Base-by-base conservation (phyloP, 345 rosid genomes). In the Kernera saxatilis region DNA sequence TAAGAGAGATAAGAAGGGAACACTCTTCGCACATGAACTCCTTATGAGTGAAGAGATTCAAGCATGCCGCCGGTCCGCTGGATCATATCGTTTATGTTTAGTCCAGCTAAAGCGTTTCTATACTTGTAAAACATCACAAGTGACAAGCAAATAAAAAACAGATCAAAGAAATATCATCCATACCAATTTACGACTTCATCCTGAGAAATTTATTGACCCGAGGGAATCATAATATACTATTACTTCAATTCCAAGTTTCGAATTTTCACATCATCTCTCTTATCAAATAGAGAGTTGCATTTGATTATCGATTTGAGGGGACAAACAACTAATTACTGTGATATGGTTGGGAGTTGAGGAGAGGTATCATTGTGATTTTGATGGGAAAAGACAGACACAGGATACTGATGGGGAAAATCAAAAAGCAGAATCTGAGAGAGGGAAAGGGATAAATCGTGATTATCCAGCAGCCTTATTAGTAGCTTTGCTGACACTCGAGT, bases 401-500 rank as follows among this genome's bases (percentile, higher is more conserved):
- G n/a, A n/a, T n/a, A n/a, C n/a, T n/a, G n/a, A n/a, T n/a, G n/a
- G n/a, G n/a, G 23, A 36, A 57, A 57, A 18, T 29, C 5, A n/a
- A 64, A n/a, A 54, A 33, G 11, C 13, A 36, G 58, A 65, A 63
- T 55, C 58, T 27, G 23, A 32, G 27, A 58, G 9, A 68, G 29
- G 64, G 55, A 32, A 64, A 67, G 58, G 43, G 60, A 21, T 54
- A 64, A 32, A 3, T 73, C 25, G 27, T 56, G 40, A 67, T 85
- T 87, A 94, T 97, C 99, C 97, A 35, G 89, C 85, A 74, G 98
- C 99, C 98, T 89, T 86, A 79, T 91, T 90, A 80, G 98, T 96
- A 82, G 99, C 97, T 83, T 89, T 85, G 81, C 83, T 82, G 81
- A 91, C 83, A 73, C 99, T 92, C 2, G 91, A 75, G 77, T 91